phyloP scores from a whole-genome alignment of 2,329 filamentous ascomycete genomes.

The Cercospora sesami region DNA sequence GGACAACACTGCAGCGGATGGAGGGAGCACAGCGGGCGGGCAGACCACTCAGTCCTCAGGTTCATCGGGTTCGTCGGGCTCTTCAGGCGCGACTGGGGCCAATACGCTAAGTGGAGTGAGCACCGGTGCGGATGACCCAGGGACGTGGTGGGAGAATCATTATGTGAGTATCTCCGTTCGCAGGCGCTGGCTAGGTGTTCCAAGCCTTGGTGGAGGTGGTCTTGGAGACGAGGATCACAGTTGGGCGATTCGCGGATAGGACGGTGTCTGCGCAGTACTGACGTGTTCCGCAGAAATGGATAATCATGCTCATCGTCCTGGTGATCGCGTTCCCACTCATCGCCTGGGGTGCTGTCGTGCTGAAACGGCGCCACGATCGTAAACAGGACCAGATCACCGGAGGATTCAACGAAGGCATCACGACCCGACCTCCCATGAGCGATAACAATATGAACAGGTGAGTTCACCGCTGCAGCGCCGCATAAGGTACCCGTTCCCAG shows the following conservation, averaged over 20 bases:
- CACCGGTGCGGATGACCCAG: not conserved
- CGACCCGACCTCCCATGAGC: conserved; percentile 30
- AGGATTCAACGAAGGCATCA: conserved; percentile 43
- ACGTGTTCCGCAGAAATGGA: conserved; percentile 58
- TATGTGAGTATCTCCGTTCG: conserved; percentile 24
- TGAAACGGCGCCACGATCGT: conserved; percentile 71
- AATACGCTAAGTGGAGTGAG: conserved; percentile 1
- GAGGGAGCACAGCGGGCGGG: not conserved
- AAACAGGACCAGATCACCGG: conserved; percentile 56
- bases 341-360: conserved; percentile 67
- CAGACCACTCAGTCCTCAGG: not conserved
- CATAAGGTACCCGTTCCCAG: not conserved
- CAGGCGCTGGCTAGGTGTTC: not conserved
- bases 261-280: conserved; percentile 1
- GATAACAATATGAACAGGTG: conserved; percentile 19
- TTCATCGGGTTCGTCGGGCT: not conserved
- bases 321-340: conserved; percentile 67
- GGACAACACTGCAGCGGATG: conserved; percentile 9
- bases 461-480: not conserved
- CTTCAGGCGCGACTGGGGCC: not conserved
- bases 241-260: not conserved
- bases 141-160: conserved; percentile 22
- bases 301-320: conserved; percentile 76
- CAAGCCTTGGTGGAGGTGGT: not conserved
- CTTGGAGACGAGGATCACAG: not conserved